These are phyloP conservation scores for Apostasia ramifera DNA, from an alignment of 106 monocot genomes.

Conservation along the genomic window DNA sequence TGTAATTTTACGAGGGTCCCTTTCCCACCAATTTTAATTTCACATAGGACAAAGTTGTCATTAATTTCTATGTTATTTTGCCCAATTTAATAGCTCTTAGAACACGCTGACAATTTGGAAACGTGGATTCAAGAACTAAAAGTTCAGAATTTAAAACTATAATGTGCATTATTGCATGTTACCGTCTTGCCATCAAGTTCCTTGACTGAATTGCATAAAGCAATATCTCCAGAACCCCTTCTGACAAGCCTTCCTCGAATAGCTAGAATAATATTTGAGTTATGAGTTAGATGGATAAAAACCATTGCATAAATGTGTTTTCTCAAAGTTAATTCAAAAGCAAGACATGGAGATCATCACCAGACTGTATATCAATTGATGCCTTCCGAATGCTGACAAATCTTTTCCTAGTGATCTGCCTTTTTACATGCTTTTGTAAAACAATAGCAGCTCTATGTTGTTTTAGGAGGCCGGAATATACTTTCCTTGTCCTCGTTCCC, in stretches of 20 bases:
- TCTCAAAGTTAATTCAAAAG: not conserved
- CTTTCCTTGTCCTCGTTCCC: slow-evolving; percentile 49
- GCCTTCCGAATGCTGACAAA: slow-evolving; percentile 47
- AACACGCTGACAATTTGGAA: no score
- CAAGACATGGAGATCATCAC: slow-evolving; percentile 29
- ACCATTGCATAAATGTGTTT: not conserved
- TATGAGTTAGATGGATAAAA: not conserved
- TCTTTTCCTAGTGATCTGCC: slow-evolving; percentile 38
- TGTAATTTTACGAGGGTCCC: no score
- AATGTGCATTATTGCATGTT: not conserved
- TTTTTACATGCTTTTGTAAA: slow-evolving; percentile 60
- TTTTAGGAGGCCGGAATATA: slow-evolving; percentile 33
- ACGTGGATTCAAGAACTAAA: no score
- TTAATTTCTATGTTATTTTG: no score
- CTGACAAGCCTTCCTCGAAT: slow-evolving; percentile 82
- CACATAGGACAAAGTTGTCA: no score
- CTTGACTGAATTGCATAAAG: slow-evolving; percentile 17
- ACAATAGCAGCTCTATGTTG: slow-evolving; percentile 56
- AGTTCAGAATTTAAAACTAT: no score
- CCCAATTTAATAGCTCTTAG: no score
- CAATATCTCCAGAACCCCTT: slow-evolving; percentile 55
- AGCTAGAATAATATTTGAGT: slow-evolving; percentile 23
- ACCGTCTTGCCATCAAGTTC: slow-evolving; percentile 41
- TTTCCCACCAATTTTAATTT: no score
- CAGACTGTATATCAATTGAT: slow-evolving; percentile 73